A percentile compares a stretch with the other conserved stretches of the same genome.
phyloP scores from a whole-genome alignment of 2,329 filamentous ascomycete genomes.

The Elsinoe necatrix region DNA sequence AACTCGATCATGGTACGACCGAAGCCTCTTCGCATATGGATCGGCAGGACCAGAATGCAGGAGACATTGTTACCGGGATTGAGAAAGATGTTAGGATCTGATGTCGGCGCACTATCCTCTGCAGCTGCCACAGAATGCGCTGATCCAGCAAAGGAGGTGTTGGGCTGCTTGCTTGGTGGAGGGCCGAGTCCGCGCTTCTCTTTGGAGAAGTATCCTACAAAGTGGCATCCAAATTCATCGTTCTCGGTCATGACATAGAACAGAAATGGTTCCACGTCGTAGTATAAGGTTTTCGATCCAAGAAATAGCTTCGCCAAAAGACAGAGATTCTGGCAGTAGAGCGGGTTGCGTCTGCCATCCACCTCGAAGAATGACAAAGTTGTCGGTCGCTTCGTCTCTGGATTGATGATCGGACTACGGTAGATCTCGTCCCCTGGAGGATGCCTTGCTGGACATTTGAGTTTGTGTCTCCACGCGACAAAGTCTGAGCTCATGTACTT shows the following conservation, averaged over 20 bases:
- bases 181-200: constrained; percentile 60
- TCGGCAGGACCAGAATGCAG: constrained; percentile 90
- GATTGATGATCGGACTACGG: constrained; percentile 65
- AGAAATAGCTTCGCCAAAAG: constrained; percentile 92
- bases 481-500: constrained; percentile 99
- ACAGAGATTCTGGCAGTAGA: constrained; percentile 98
- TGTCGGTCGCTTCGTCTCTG: constrained; percentile 28
- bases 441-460: constrained; percentile 91
- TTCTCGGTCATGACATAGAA: constrained; percentile 97
- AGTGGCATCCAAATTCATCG: constrained; percentile 84
- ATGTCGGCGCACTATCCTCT: constrained; percentile 15
- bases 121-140: constrained; percentile 19
- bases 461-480: constrained; percentile 92
- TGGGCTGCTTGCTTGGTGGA: constrained; percentile 57
- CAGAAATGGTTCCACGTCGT: constrained; percentile 92
- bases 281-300: constrained; percentile 97
- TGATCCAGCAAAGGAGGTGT: constrained; percentile 22
- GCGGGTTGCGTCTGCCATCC: constrained; percentile 89
- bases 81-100: constrained; percentile 23
- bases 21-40: constrained; percentile 94
- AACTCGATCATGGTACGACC: constrained; percentile 96
- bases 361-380: constrained; percentile 82
- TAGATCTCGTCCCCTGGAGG: constrained; percentile 98
- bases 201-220: constrained; percentile 99
- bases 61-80: constrained; percentile 73